These are phyloP conservation scores for Phlyctochytrium planicorne DNA, from an alignment of 192 early-diverging fungal species.

Conservation along the genomic window DNA sequence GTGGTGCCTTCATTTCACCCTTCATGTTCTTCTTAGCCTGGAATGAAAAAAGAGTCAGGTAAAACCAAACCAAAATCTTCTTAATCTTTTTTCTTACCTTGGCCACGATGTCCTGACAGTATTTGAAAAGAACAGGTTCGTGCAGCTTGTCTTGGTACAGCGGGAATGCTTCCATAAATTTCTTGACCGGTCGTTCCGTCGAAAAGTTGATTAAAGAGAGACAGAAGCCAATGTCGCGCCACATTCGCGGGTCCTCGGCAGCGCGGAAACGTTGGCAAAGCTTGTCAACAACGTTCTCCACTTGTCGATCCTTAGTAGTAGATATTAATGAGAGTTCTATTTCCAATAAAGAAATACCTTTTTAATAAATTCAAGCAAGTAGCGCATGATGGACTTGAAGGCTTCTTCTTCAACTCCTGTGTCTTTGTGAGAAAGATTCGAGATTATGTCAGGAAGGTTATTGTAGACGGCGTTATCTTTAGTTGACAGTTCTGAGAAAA, in stretches of 20 bases:
- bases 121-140: constrained; percentile 80
- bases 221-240: constrained; percentile 93
- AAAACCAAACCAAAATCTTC: neutral
- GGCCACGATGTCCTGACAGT: constrained; percentile 79
- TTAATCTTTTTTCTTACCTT: constrained; percentile 57
- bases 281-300: constrained; percentile 94
- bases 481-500: constrained; percentile 91
- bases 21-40: constrained; percentile 68
- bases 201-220: constrained; percentile 86
- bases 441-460: constrained; percentile 98
- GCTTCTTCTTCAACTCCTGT: constrained; percentile 74
- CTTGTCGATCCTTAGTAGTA: constrained; percentile 78
- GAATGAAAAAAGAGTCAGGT: neutral
- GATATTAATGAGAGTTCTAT: neutral
- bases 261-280: constrained; percentile 92
- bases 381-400: constrained; percentile 91
- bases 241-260: constrained; percentile 72
- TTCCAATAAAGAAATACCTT: constrained; percentile 43
- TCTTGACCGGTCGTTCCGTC: constrained; percentile 81
- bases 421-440: constrained; percentile 71
- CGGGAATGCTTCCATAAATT: constrained; percentile 79
- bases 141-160: constrained; percentile 90
- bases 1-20: constrained; percentile 69
- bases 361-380: constrained; percentile 92
- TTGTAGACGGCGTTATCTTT: constrained; percentile 99